These are phyloP conservation scores for Solanum clarkiae DNA, from an alignment of 257 asterid species.

Conservation along the genomic window DNA sequence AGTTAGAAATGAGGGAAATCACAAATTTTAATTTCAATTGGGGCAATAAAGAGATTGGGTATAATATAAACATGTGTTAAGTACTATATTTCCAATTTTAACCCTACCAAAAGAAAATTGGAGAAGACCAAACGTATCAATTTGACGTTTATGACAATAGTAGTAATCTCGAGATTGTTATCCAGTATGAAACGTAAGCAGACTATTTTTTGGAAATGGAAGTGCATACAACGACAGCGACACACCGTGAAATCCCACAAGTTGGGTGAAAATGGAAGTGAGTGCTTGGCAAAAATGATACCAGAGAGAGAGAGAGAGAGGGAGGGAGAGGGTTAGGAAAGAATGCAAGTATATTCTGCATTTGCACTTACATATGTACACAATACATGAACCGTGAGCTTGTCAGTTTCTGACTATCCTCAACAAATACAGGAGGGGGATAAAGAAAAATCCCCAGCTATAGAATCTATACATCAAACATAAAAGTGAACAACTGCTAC, in stretches of 20 bases:
- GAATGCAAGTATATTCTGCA: not conserved
- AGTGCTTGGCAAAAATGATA: not conserved
- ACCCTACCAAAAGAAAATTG: no score
- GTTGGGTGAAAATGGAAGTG: not conserved
- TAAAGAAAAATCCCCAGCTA: not conserved
- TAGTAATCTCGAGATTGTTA: not conserved
- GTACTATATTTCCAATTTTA: no score
- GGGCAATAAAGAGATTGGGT: not conserved
- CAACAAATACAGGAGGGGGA: not conserved
- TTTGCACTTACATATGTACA: not conserved
- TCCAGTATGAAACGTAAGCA: not conserved
- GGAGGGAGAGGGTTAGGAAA: not conserved
- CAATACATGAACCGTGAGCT: not conserved
- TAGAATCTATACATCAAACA: not conserved
- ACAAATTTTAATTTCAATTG: not conserved
- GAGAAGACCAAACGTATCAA: no score
- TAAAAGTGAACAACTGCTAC: not conserved
- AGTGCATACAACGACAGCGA: not conserved
- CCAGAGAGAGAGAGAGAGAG: not conserved
- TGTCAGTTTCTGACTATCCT: not conserved
- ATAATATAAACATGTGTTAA: no score
- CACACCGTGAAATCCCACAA: no score
- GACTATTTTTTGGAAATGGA: not conserved
- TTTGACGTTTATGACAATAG: no score
- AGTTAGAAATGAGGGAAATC: no score